phyloP scores from a whole-genome alignment of 1,284 basidiomycete species.

The Leccinum fuscescens region DNA sequence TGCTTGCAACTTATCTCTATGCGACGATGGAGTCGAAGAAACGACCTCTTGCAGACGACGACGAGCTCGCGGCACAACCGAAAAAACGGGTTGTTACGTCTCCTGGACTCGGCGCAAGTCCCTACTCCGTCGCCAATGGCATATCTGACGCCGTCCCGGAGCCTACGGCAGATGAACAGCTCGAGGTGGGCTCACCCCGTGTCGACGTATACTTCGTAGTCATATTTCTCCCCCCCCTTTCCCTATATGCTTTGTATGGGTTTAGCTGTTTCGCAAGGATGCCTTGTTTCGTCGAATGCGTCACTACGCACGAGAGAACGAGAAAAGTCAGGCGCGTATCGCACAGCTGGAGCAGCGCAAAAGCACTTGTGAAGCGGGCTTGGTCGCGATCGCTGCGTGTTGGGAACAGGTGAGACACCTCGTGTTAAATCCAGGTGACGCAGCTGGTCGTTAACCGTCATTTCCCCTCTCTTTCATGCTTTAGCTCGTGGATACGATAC shows the following conservation, averaged over 20 bases:
- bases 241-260: constrained; percentile 8
- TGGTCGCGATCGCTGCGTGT: constrained; percentile 84
- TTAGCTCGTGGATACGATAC: constrained; percentile 70
- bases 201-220: constrained; percentile 27
- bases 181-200: constrained; percentile 57
- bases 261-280: constrained; percentile 80
- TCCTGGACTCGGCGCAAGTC: constrained; percentile 51
- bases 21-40: constrained; percentile 61
- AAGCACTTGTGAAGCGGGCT: constrained; percentile 71
- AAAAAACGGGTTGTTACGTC: constrained; percentile 66
- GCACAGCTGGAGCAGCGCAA: constrained; percentile 74
- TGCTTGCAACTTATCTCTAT: constrained; percentile 17
- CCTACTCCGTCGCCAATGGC: constrained; percentile 48
- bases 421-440: neutral
- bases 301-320: constrained; percentile 82
- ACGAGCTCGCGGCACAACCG: constrained; percentile 42
- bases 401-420: constrained; percentile 73
- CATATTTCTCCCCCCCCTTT: constrained; percentile 14
- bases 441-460: constrained; percentile 2
- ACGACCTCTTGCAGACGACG: constrained; percentile 57
- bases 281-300: constrained; percentile 92
- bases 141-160: constrained; percentile 45
- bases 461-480: constrained; percentile 1
- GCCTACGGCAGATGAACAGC: constrained; percentile 58
- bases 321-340: constrained; percentile 66